A percentile compares a stretch with the other conserved stretches of the same genome.
Evolutionary conservation across 2,329 filamentous ascomycete species (phyloP).

Genomic region (Coniochaeta sp.): DNA sequence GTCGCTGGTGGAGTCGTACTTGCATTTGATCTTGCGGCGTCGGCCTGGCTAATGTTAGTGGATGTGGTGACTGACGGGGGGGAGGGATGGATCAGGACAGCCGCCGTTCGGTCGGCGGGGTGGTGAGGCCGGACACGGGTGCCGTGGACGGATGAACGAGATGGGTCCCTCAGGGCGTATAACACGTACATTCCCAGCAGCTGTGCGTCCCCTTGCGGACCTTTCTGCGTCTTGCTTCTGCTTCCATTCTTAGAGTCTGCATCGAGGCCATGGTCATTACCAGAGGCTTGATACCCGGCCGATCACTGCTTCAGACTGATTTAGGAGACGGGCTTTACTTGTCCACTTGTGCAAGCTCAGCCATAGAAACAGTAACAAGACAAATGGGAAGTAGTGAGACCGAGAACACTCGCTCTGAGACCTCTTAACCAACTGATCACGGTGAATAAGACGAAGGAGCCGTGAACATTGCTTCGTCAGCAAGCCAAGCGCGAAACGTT

Average conservation of each 20-base stretch:
- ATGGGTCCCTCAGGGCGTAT: background rate
- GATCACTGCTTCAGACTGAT: background rate
- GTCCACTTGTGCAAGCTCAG: background rate
- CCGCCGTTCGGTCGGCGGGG: no score
- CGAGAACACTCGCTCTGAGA: no score
- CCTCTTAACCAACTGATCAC: no score
- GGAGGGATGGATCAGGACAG: conserved; percentile 5
- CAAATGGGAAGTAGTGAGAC: background rate
- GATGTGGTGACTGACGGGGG: background rate
- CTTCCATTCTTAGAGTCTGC: conserved; percentile 8
- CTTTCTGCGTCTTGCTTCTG: conserved; percentile 30
- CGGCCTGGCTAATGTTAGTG: conserved; percentile 21
- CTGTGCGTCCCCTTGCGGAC: conserved; percentile 48
- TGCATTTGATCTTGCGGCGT: conserved; percentile 41
- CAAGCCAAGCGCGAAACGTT: background rate
- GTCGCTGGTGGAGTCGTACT: conserved; percentile 30
- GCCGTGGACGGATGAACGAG: background rate
- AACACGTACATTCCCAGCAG: conserved; percentile 46
- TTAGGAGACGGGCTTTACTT: background rate
- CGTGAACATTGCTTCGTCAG: conserved; percentile 1
- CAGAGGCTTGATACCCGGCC: background rate
- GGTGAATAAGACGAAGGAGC: background rate
- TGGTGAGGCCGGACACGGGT: background rate
- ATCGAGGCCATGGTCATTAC: background rate
- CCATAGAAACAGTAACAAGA: background rate